These are phyloP conservation scores for Ceriops tagal DNA, from an alignment of 345 rosid genomes.

Conservation along the genomic window DNA sequence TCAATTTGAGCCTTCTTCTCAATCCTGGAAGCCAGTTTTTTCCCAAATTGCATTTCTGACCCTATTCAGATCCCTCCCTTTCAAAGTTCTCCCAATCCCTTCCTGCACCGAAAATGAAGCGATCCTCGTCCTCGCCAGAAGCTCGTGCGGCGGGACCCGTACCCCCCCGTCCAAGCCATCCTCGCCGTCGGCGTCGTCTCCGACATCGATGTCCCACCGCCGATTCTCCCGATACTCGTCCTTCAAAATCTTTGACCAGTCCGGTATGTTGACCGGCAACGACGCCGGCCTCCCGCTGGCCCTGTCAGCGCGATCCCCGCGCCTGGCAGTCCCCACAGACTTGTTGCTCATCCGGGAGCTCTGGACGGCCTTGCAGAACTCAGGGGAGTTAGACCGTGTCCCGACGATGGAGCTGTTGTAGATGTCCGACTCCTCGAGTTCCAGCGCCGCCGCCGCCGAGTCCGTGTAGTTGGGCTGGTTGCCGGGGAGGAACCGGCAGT, in stretches of 20 bases:
- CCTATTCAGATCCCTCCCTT: conserved; percentile 95
- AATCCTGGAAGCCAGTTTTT: conserved; percentile 91
- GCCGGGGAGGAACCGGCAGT: conserved; percentile 59
- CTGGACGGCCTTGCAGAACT: conserved; percentile 38
- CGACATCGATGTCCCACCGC: conserved; percentile 28
- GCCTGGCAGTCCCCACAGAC: conserved; percentile 8
- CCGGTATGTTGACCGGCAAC: conserved; percentile 87
- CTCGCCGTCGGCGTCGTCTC: conserved; percentile 39
- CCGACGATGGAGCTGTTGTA: conserved; percentile 29
- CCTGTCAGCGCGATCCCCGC: conserved; percentile 3
- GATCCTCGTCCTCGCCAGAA: conserved; percentile 78
- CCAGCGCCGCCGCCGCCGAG: conserved; percentile 33
- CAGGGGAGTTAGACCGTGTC: conserved; percentile 51
- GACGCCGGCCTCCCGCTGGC: conserved; percentile 45
- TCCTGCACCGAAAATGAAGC: conserved; percentile 95
- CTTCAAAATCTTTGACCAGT: conserved; percentile 93
- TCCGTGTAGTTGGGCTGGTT: conserved; percentile 34
- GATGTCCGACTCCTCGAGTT: conserved; percentile 87
- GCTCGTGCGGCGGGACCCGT: conserved; percentile 88
- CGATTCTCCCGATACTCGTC: conserved; percentile 45
- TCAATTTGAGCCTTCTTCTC: not conserved
- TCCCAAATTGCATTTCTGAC: conserved; percentile 97
- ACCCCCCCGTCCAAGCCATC: conserved; percentile 40
- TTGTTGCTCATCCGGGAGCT: conserved; percentile 37
- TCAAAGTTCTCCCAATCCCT: conserved; percentile 94